Percentiles rank a stretch among this genome's conserved stretches.
Conservation (phyloP, 2,329 filamentous ascomycete species). For the Capronia coronata region DNA sequence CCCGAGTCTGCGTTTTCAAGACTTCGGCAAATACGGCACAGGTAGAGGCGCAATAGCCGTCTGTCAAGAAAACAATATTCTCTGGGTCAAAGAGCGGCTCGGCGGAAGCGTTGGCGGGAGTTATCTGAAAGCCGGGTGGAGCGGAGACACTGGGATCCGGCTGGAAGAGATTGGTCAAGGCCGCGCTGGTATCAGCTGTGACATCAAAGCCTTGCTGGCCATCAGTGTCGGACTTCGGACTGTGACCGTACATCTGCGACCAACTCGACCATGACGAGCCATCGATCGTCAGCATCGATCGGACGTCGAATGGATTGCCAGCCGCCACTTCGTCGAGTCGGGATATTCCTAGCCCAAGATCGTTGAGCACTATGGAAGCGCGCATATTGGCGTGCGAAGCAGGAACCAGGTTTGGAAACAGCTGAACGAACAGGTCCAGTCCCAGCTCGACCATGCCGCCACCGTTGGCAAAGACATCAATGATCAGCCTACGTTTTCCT, state of each 20-base stretch:
- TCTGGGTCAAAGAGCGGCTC: conserved; percentile 33
- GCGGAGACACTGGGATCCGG: conserved; percentile 12
- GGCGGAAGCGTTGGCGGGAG: conserved; percentile 20
- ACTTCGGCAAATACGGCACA: conserved; percentile 54
- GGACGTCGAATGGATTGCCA: conserved; percentile 20
- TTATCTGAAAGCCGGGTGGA: not conserved
- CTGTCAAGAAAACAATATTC: conserved; percentile 42
- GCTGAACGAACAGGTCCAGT: conserved; percentile 47
- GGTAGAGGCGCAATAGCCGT: conserved; percentile 55
- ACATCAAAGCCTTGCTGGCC: too few relatives aligned
- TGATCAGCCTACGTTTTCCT: conserved; percentile 54
- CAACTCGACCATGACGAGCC: conserved; percentile 37
- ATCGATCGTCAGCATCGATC: conserved; percentile 29
- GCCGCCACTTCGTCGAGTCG: conserved; percentile 1
- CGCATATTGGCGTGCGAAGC: conserved; percentile 44
- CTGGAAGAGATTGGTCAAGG: conserved; percentile 34
- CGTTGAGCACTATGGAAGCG: conserved; percentile 34
- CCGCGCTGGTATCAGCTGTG: too few relatives aligned
- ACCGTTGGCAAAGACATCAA: conserved; percentile 56
- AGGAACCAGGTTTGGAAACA: conserved; percentile 44
- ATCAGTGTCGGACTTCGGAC: conserved; percentile 32
- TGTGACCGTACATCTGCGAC: conserved; percentile 41
- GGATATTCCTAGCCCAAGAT: conserved; percentile 31
- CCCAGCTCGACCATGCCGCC: conserved; percentile 49
- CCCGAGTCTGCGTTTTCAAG: conserved; percentile 34